Evolutionary conservation across 306 rosid species (phyloP).

Genomic region (Arachis stenosperma): DNA sequence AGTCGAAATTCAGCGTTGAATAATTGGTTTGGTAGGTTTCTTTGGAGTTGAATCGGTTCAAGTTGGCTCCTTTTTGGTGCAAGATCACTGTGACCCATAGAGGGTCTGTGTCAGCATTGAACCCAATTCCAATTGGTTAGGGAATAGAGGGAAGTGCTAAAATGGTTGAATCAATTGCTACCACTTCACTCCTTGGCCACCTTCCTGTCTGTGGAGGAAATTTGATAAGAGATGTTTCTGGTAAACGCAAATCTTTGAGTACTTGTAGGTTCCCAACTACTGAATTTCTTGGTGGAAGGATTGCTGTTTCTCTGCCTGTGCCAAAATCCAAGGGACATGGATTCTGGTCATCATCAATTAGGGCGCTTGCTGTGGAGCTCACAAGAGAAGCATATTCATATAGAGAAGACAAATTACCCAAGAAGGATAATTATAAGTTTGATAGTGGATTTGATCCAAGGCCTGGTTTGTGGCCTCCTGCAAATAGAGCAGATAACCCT

Average conservation of each 20-base stretch:
- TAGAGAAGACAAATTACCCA: conserved; percentile 68
- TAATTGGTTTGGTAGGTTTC: conserved; percentile 14
- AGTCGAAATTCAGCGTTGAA: conserved; percentile 32
- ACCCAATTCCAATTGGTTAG: conserved; percentile 27
- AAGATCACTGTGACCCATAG: conserved; percentile 30
- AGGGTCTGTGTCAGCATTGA: conserved; percentile 32
- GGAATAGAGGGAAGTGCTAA: conserved; percentile 20
- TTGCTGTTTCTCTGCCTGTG: conserved; percentile 51
- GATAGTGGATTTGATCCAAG: conserved; percentile 65
- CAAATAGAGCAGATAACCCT: conserved; percentile 79
- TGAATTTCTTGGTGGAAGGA: conserved; percentile 58
- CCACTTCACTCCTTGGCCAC: conserved; percentile 73
- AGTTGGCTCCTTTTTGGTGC: conserved; percentile 5
- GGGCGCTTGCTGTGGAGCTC: conserved; percentile 77
- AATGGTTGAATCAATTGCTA: conserved; percentile 90
- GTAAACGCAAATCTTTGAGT: conserved; percentile 54
- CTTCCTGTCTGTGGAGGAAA: conserved; percentile 64
- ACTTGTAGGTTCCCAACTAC: conserved; percentile 43
- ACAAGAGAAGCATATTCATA: conserved; percentile 75
- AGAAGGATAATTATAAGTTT: conserved; percentile 54
- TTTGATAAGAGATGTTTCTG: conserved; percentile 49
- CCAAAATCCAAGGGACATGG: conserved; percentile 46
- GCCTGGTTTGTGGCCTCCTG: conserved; percentile 87
- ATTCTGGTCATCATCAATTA: conserved; percentile 46
- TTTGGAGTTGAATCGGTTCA: conserved; percentile 25